Percentiles rank a stretch among this genome's conserved stretches.
Evolutionary conservation across 2,329 filamentous ascomycete species (phyloP).

Genomic region (Metarhizium album): DNA sequence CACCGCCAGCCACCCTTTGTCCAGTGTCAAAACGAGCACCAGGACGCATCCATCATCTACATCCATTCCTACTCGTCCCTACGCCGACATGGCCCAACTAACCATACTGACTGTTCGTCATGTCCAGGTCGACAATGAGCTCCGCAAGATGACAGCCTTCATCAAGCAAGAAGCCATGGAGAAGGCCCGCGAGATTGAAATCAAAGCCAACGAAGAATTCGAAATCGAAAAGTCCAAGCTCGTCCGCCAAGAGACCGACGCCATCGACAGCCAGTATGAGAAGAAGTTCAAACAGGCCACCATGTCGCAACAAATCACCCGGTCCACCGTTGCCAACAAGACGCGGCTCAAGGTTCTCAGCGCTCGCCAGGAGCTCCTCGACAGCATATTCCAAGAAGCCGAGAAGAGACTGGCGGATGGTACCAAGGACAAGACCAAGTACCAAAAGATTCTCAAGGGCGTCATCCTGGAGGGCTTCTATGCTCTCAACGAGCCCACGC

Average conservation of each 20-base stretch:
- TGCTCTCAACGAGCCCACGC: conserved; percentile 69
- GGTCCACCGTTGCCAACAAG: conserved; percentile 93
- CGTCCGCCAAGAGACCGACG: conserved; percentile 84
- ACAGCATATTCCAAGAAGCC: conserved; percentile 77
- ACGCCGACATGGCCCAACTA: background rate
- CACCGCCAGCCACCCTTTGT: conserved; percentile 8
- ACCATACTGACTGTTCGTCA: background rate
- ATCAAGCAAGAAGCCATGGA: conserved; percentile 97
- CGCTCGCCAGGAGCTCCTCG: conserved; percentile 81
- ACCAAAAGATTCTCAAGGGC: conserved; percentile 65
- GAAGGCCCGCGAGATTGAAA: conserved; percentile 92
- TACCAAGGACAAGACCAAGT: conserved; percentile 60
- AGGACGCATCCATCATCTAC: conserved; percentile 10
- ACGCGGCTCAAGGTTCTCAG: conserved; percentile 80
- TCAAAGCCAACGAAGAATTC: conserved; percentile 98
- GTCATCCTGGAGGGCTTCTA: conserved; percentile 86
- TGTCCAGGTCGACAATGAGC: conserved; percentile 81
- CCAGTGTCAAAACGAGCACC: conserved; percentile 7
- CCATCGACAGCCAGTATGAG: conserved; percentile 88
- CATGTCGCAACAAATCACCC: conserved; percentile 98
- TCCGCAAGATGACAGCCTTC: conserved; percentile 99
- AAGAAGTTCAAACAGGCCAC: conserved; percentile 99
- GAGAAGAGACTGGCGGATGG: conserved; percentile 57
- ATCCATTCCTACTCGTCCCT: background rate
- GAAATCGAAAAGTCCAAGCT: conserved; percentile 98